phyloP scores from a whole-genome alignment of 495 filamentous ascomycete species.

The Peziza echinospora region DNA sequence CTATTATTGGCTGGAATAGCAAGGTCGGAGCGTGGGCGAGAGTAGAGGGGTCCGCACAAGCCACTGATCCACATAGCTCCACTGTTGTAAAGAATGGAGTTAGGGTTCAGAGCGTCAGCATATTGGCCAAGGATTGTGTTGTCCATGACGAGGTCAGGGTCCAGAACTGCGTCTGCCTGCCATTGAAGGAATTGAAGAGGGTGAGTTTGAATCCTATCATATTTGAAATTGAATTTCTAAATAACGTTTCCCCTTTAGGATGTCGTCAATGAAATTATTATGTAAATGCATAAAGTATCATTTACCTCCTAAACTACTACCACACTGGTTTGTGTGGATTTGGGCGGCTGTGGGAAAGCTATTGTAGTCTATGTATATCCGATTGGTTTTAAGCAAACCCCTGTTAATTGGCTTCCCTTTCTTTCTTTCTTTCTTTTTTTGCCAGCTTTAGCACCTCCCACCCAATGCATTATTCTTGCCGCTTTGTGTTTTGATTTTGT shows the following conservation, averaged over 20 bases:
- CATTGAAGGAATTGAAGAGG: slow-evolving; percentile 95
- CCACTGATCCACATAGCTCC: slow-evolving; percentile 71
- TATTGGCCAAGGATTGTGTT: slow-evolving; percentile 86
- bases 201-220: too few species aligned
- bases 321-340: too few species aligned
- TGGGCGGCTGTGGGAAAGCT: too few species aligned
- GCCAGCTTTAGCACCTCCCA: too few species aligned
- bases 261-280: slow-evolving; percentile 88
- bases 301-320: too few species aligned
- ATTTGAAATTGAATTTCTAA: not conserved
- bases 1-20: slow-evolving; percentile 93
- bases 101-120: slow-evolving; percentile 97
- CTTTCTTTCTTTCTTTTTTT: too few species aligned
- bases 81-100: slow-evolving; percentile 92
- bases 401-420: too few species aligned
- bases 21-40: slow-evolving; percentile 92
- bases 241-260: slow-evolving; percentile 30
- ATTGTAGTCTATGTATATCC: too few species aligned
- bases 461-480: too few species aligned
- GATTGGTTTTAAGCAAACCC: too few species aligned
- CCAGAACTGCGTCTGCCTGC: slow-evolving; percentile 95
- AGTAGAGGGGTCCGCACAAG: slow-evolving; percentile 87
- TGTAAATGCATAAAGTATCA: too few species aligned
- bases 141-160: slow-evolving; percentile 91
- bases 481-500: too few species aligned